Base-by-base conservation (phyloP, 345 rosid species). In the Eutrema yunnanense region DNA sequence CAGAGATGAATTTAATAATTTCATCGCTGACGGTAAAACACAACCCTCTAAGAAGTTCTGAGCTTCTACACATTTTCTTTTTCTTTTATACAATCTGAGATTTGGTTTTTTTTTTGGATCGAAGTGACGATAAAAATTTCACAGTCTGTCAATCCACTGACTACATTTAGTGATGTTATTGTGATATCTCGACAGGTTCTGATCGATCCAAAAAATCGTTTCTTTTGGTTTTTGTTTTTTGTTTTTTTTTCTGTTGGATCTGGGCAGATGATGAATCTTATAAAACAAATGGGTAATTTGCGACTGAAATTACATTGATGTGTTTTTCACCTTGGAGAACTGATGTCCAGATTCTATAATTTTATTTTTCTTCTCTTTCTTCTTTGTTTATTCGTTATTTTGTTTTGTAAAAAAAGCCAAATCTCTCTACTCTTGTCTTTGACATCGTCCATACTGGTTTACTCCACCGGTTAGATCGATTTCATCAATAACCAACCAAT, bases 241-340 rank as follows among this genome's bases (percentile, higher is more conserved):
- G 0, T 13, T 5, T 0, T 10, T 2, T 61, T 10, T 30, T 8
- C 0, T 52, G 55, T 19, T 38, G 30, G 22, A 66, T 59, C 42
- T 61, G 73, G 47, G 58, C 32, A 62, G 4, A 44, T 62, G 79
- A 75, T 75, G 73, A 67, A 50, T 52, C 55, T 27, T n/a, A 67
- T 43, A 9, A 38, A 49, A 48, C 59, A 59, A 73, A 64, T 73
- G 71, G 62, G 73, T 74, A 33, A 32, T 74, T 52, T 74, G 69
- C 64, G 26, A 43, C 79, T 75, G 79, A 75, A 22, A 5, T 60
- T 12, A 68, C 9, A 60, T 67, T 75, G 79, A 75, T 75, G 79
- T 53, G 10, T 33, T 58, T 58, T 61, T 75, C 74, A 68, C 79
- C 79, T 75, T 75, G 79, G 79, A 75, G 74, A 75, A 60, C 79